Base-by-base conservation (phyloP, 2,329 filamentous ascomycete species). In the Diaporthe citri region DNA sequence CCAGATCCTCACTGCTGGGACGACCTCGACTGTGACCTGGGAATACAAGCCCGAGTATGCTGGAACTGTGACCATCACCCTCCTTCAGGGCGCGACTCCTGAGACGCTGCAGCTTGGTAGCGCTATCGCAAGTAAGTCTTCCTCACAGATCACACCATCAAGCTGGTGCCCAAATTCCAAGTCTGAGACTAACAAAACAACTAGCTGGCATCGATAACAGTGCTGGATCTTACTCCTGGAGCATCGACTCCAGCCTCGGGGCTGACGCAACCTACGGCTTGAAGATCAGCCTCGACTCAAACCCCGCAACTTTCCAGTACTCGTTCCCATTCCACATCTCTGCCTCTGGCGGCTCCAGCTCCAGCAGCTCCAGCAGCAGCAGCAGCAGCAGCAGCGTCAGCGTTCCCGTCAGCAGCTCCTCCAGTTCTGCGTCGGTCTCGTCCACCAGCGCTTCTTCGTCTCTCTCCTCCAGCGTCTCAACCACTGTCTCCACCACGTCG, bases 271-370 rank as follows among this genome's bases (percentile, higher is more conserved):
- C 87, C 80, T 93, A 92, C 83, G 91, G 91, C 78, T 84, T 93
- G 81, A 84, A 86, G 83, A 85, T 93, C 83, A 82, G 82, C 77
- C 85, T 87, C 48, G 86, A 89, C 78, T 83, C 82, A 77, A 80
- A 90, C 83, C 72, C 84, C 31, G 77, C 67, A 15, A 83, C 87
- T 80, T 90, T 90, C 87, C 90, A 93, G 87, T 92, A 88, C 87
- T 91, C 89, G 74, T 88, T 88, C 85, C 90, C 90, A 79, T 93
- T 93, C 86, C 79, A 85, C 80, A 90, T 91, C 80, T 80, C 81
- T 73, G 84, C 80, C n/a, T 60, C 52, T 28, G 52, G 52, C 70
- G 80, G 76, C 57, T 79, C 76, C 36, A 78, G 74, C 66, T 74
- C 74, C 69, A 64, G 76, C 77, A 78, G 43, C 74, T 67, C 22